Evolutionary conservation across 257 asterid genomes (phyloP), one percentile per base, ranked within the genome.

Genomic region (Plectranthus barbatus): DNA sequence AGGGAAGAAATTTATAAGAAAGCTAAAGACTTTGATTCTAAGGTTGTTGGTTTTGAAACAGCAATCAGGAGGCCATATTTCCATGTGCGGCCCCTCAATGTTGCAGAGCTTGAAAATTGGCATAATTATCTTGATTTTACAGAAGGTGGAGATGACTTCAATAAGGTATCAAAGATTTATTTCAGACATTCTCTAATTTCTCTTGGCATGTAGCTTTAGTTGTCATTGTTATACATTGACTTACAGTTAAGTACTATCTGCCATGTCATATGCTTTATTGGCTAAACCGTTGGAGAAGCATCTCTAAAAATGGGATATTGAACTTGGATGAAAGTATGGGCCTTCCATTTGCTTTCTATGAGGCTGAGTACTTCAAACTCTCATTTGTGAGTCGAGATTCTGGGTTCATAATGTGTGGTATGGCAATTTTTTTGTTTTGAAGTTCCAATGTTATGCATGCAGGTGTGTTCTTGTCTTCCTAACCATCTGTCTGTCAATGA

Each of bases 381-480:
- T 86, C 95, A 88, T 84, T 88, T 93, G n/a, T n/a, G 97, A 87
- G 94, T 93, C 90, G 78, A 86, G 73, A 73, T 89, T 84, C 94
- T 86, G 85, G 97, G 95, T 93, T 89, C 91, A 75, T 84, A 83
- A 78, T 82, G 78, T 79, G 79, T 80, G 73, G 81, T 84, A 67
- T 66, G 79, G 62, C 31, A 26, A 26, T 74, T 74, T 74, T 76
- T 78, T 49, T 70, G 77, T 82, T 80, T 90, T 87, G 71, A 86
- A 90, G 78, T 87, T 80, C 83, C 76, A 77, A 87, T 87, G 95
- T 87, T 93, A 93, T 86, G 86, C 87, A 90, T 90, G 99, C 99
- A 93, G 99, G 99, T 90, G 87, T 84, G 84, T 83, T 77, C 89
- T 93, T 89, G 80, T 83, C 96, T 87, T 85, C 97, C 90, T 93